These are phyloP conservation scores for Cutaneotrichosporon daszewskae DNA, from an alignment of 1,284 basidiomycete species.

Conservation along the genomic window DNA sequence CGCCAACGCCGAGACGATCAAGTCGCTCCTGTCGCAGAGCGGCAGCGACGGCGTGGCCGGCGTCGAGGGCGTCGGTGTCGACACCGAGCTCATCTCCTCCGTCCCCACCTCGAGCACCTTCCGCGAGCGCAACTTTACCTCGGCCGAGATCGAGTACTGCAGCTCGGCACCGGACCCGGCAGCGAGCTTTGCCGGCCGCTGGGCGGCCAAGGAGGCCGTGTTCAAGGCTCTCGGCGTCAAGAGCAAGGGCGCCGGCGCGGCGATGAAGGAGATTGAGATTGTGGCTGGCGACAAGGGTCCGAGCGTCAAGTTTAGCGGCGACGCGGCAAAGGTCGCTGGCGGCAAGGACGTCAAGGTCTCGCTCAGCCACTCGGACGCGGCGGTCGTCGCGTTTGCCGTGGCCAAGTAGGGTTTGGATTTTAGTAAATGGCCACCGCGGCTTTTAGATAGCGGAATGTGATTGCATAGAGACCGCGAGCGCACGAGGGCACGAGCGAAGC, in stretches of 20 bases:
- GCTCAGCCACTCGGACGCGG: slow-evolving; percentile 64
- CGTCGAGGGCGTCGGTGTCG: slow-evolving; percentile 27
- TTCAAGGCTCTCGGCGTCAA: slow-evolving; percentile 94
- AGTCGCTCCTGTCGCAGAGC: slow-evolving; percentile 48
- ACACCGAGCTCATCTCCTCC: slow-evolving; percentile 78
- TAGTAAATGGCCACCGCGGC: neutral
- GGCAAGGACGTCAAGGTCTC: slow-evolving; percentile 75
- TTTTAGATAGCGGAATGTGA: neutral
- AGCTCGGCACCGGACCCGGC: slow-evolving; percentile 73
- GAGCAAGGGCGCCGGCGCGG: slow-evolving; percentile 84
- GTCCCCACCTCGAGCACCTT: slow-evolving; percentile 91
- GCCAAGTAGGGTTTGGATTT: slow-evolving; percentile 44
- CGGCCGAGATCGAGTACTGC: slow-evolving; percentile 82
- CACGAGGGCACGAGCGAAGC: neutral
- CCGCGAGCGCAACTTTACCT: slow-evolving; percentile 86
- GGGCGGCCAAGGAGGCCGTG: slow-evolving; percentile 96
- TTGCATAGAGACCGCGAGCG: neutral
- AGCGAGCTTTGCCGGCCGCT: slow-evolving; percentile 91
- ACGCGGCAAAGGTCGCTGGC: slow-evolving; percentile 68
- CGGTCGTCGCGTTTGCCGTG: slow-evolving; percentile 47
- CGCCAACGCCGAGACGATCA: slow-evolving; percentile 63
- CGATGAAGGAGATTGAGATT: slow-evolving; percentile 96
- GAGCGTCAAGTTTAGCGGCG: slow-evolving; percentile 71
- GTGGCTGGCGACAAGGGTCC: slow-evolving; percentile 60
- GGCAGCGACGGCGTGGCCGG: slow-evolving; percentile 17